phyloP scores from a whole-genome alignment of 208 protist species.

The Angomonas deanei region DNA sequence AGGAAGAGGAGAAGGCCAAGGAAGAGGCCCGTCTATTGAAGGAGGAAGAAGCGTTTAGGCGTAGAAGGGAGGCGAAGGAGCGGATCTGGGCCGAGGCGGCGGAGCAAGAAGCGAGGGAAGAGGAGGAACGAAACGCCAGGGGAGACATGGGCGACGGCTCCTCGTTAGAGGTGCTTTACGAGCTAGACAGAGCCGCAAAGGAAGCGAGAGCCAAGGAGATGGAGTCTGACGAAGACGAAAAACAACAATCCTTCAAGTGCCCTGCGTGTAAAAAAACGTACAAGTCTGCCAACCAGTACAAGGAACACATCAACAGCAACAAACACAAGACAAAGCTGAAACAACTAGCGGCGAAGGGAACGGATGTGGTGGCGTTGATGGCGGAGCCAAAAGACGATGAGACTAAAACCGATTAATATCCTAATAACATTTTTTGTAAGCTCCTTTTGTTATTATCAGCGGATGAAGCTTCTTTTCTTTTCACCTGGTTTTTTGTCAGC shows the following conservation, averaged over 20 bases:
- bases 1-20: constrained; percentile 56
- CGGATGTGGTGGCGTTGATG: constrained; percentile 69
- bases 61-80: constrained; percentile 69
- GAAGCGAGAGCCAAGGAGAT: constrained; percentile 38
- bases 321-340: constrained; percentile 89
- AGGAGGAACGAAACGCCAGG: constrained; percentile 53
- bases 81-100: constrained; percentile 76
- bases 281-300: constrained; percentile 76
- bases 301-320: constrained; percentile 81
- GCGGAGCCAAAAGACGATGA: no score
- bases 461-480: background rate
- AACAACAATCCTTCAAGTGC: constrained; percentile 49
- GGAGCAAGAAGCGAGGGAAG: constrained; percentile 71
- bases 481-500: background rate
- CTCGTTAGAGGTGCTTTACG: constrained; percentile 81
- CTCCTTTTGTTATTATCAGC: constrained; percentile 10
- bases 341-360: constrained; percentile 75
- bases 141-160: constrained; percentile 74
- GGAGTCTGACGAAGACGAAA: constrained; percentile 21
- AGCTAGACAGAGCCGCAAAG: constrained; percentile 67
- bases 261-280: constrained; percentile 87
- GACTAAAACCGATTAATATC: constrained; percentile 14
- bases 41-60: constrained; percentile 47
- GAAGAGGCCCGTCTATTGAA: constrained; percentile 42
- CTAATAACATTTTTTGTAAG: constrained; percentile 1